Evolutionary conservation across 2,329 filamentous ascomycete genomes (phyloP).

Genomic region (Cordyceps farinosa): DNA sequence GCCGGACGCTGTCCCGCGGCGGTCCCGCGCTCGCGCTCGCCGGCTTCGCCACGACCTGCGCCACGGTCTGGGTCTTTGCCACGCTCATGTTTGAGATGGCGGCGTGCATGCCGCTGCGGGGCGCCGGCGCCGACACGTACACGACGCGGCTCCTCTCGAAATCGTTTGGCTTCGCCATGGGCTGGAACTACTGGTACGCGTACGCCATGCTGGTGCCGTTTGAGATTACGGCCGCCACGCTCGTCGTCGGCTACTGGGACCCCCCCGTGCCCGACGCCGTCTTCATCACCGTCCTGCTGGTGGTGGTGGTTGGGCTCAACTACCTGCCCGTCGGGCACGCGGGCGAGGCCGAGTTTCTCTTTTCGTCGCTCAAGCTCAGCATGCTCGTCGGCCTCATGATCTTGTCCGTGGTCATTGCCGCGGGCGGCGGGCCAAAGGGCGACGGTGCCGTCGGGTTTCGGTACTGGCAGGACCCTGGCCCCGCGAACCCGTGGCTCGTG

Average conservation of each 20-base stretch:
- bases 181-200: constrained; percentile 13
- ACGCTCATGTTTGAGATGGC: constrained; percentile 8
- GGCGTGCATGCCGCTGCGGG: background rate
- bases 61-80: background rate
- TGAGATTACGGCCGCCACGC: background rate
- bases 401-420: background rate
- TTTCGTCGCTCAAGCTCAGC: background rate
- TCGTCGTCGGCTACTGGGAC: constrained; percentile 7
- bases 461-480: constrained; percentile 10
- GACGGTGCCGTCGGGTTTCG: background rate
- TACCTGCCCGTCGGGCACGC: constrained; percentile 6
- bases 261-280: background rate
- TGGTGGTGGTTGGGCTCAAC: background rate
- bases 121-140: background rate
- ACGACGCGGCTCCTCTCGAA: background rate
- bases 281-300: background rate
- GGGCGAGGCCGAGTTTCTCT: constrained; percentile 10
- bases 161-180: constrained; percentile 5
- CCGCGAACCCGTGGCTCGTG: background rate
- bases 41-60: background rate
- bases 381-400: background rate
- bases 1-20: constrained; percentile 8
- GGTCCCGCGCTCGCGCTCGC: constrained; percentile 5
- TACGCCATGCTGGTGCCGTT: constrained; percentile 3
- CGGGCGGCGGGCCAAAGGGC: background rate